Base-by-base conservation (phyloP, 805 yeast genomes). In the Lachancea fermentati region DNA sequence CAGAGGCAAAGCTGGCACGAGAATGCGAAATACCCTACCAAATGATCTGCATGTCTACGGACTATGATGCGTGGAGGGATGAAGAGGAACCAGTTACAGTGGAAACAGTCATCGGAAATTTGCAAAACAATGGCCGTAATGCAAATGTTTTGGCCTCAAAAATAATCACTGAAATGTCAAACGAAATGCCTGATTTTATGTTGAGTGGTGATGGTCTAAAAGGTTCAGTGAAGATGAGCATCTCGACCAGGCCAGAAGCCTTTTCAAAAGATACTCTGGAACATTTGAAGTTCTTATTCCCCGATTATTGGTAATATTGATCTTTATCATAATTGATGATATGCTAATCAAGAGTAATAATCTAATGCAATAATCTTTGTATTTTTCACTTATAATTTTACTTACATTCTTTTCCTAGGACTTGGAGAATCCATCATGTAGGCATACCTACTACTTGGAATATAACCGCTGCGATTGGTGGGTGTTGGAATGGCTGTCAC, bases 1-100 rank as follows among this genome's bases (percentile, higher is more conserved):
- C 99, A n/a, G 99, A 93, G 69, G 82, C 95, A 30, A 93, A 93
- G 63, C 75, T 93, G 48, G 98, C 99, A 3, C 78, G 94, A 58
- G 99, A 93, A 67, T 96, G 97, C 33, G 99, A 93, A 66, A 81
- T 93, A 49, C 75, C 95, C 19, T 93, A 93, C 67, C 97, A 91
- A 66, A 93, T 93, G 97, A 76, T 93, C 49, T 93, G 99, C 67
- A 93, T 93, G 99, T 82, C 95, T 1, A 93, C 99, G 3, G 99
- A 93, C 64, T 93, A 93, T 66, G 99, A 93, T 60, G 95, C 98
- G 17, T 93, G 99, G 99, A 85, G 88, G 59, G 95, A 83, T 55
- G 78, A 76, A 39, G 97, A 81, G 59, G 97, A 91, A 57, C 91
- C 97, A 2, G 99, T 93, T 35, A 89, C 97, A 6, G 97, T 93